phyloP scores from a whole-genome alignment of 2,329 filamentous ascomycete species.

The Ilyonectria destructans region DNA sequence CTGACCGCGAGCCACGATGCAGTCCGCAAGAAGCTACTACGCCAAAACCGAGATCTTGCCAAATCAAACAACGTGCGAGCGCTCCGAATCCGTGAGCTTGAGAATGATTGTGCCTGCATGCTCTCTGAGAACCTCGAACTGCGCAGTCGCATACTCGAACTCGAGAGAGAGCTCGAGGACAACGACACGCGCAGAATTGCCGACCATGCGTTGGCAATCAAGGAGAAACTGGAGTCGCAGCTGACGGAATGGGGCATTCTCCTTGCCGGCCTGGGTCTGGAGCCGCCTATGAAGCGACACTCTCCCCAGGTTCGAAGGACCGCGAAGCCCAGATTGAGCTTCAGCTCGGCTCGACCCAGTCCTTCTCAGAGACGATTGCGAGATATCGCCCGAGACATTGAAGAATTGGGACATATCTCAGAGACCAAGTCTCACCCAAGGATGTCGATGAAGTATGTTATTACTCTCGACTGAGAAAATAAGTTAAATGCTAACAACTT shows the following conservation, averaged over 20 bases:
- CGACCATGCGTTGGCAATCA: conserved; percentile 79
- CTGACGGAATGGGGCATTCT: conserved; percentile 79
- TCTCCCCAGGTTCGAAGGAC: conserved; percentile 60
- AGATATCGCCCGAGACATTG: conserved; percentile 70
- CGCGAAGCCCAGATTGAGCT: conserved; percentile 60
- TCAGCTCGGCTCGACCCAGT: conserved; percentile 59
- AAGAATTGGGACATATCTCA: conserved; percentile 70
- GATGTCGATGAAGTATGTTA: conserved; percentile 76
- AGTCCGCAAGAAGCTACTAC: conserved; percentile 86
- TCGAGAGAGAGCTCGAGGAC: conserved; percentile 78
- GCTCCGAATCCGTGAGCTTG: conserved; percentile 82
- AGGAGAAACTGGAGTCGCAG: conserved; percentile 80
- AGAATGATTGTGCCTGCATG: conserved; percentile 82
- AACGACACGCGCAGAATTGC: conserved; percentile 73
- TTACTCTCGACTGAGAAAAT: not conserved
- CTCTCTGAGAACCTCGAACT: conserved; percentile 86
- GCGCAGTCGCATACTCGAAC: conserved; percentile 77
- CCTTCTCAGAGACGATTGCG: conserved; percentile 72
- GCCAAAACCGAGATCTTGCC: conserved; percentile 89
- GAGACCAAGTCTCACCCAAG: conserved; percentile 80
- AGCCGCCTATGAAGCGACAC: conserved; percentile 69
- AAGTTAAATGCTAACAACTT: conserved; percentile 50
- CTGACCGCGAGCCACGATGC: conserved; percentile 41
- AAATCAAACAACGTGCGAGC: conserved; percentile 85
- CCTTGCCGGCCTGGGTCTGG: conserved; percentile 76